Evolutionary conservation across 1,284 basidiomycete genomes (phyloP).

Genomic region (Ceratobasidium sp.): DNA sequence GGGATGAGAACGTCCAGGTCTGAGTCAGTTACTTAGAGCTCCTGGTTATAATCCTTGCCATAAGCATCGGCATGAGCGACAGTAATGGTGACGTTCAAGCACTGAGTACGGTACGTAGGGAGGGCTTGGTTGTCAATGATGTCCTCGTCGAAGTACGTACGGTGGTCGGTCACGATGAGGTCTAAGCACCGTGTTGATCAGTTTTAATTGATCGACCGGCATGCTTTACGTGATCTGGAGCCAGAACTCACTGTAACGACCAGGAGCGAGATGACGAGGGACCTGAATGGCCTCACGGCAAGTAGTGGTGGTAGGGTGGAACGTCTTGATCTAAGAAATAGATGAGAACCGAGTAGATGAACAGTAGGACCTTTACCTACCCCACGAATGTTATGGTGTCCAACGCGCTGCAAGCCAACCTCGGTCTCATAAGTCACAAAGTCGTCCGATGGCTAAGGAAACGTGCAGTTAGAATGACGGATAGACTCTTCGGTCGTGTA

Average conservation of each 20-base stretch:
- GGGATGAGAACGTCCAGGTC: too few relatives aligned
- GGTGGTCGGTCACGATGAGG: conserved; percentile 35
- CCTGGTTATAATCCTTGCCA: conserved; percentile 10
- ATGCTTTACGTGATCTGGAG: neutral
- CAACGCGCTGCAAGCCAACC: conserved; percentile 39
- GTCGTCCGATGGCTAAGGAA: conserved; percentile 27
- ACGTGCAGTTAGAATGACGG: neutral
- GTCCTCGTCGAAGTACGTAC: conserved; percentile 38
- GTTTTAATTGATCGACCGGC: neutral
- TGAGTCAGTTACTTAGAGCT: conserved; percentile 22
- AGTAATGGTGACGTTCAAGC: conserved; percentile 40
- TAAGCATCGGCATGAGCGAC: conserved; percentile 36
- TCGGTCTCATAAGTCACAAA: conserved; percentile 43
- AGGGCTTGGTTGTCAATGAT: conserved; percentile 31
- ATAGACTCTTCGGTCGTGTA: too few relatives aligned
- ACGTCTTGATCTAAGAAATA: conserved; percentile 30
- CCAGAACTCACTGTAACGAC: conserved; percentile 29
- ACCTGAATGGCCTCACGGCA: conserved; percentile 18
- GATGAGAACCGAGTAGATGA: neutral
- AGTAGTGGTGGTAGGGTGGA: conserved; percentile 34
- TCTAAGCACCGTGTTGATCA: conserved; percentile 13
- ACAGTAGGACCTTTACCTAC: neutral
- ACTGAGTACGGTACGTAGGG: conserved; percentile 38
- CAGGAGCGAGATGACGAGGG: conserved; percentile 11
- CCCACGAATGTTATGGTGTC: conserved; percentile 40